These are phyloP conservation scores for Macrolepiota dolichaula DNA, from an alignment of 768 basidiomycete genomes.

Conservation along the genomic window DNA sequence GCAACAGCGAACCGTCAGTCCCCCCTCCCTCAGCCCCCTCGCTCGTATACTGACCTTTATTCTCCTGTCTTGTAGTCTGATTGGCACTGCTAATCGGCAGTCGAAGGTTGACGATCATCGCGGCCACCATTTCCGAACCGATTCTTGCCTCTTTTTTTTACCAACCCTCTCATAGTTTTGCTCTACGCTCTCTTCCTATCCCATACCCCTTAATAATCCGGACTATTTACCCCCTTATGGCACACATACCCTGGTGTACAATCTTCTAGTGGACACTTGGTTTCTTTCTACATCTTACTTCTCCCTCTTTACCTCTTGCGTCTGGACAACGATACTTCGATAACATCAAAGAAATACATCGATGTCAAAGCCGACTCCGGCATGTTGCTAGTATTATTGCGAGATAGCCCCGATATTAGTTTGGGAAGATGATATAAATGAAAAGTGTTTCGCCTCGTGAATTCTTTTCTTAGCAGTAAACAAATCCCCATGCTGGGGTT, in stretches of 20 bases:
- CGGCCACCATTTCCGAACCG: too few species aligned
- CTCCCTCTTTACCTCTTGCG: not conserved
- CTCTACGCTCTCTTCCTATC: not conserved
- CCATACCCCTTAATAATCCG: not conserved
- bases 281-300: not conserved
- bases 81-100: slow-evolving; percentile 22
- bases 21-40: not conserved
- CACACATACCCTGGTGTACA: not conserved
- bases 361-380: not conserved
- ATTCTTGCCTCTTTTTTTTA: too few species aligned
- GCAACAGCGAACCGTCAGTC: slow-evolving; percentile 20
- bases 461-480: too few species aligned
- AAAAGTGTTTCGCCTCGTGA: not conserved
- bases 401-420: not conserved
- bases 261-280: not conserved
- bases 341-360: not conserved
- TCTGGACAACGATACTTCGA: not conserved
- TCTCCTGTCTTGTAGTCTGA: slow-evolving; percentile 11
- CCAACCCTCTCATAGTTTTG: too few species aligned
- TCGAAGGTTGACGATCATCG: too few species aligned
- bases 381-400: not conserved
- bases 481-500: too few species aligned
- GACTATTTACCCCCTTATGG: not conserved
- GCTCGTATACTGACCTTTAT: not conserved
- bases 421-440: not conserved